Conservation (phyloP, 768 basidiomycete species). For the Leccinum arenicola region DNA sequence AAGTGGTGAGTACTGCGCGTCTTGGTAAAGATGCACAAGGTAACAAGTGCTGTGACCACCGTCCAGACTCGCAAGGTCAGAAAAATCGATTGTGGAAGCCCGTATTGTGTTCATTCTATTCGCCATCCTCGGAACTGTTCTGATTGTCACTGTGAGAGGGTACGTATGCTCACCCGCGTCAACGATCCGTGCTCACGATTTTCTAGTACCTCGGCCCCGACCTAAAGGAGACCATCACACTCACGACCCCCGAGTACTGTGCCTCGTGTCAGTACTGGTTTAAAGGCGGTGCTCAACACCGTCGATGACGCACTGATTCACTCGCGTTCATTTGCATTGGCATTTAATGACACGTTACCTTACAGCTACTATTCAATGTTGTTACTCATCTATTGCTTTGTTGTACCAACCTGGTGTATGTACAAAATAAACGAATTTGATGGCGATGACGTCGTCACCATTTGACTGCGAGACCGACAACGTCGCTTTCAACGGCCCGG, state of each 20-base stretch:
- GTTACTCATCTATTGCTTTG: constrained; percentile 17
- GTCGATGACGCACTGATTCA: constrained; percentile 25
- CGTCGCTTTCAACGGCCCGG: constrained; percentile 82
- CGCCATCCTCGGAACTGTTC: constrained; percentile 41
- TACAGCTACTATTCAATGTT: constrained; percentile 23
- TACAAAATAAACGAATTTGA: constrained; percentile 6
- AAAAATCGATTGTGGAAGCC: constrained; percentile 35
- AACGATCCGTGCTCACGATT: constrained; percentile 2
- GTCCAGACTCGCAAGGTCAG: constrained; percentile 33
- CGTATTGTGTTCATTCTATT: constrained; percentile 39
- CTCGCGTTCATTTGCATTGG: constrained; percentile 6
- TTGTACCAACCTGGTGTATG: constrained; percentile 21
- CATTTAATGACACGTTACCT: constrained; percentile 27
- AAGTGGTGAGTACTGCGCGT: constrained; percentile 49
- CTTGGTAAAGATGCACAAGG: constrained; percentile 12
- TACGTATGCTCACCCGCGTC: constrained; percentile 22
- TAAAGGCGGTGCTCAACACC: constrained; percentile 42
- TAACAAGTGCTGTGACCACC: constrained; percentile 5
- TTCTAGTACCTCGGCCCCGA: constrained; percentile 67
- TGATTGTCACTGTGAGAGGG: constrained; percentile 44
- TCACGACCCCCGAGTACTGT: constrained; percentile 52
- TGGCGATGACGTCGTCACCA: constrained; percentile 45
- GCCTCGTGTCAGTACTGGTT: constrained; percentile 59
- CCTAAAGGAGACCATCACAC: constrained; percentile 55
- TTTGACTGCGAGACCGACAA: constrained; percentile 71